Evolutionary conservation across 75 land plant species (phyloP).

Genomic region (Gnetum montanum): DNA sequence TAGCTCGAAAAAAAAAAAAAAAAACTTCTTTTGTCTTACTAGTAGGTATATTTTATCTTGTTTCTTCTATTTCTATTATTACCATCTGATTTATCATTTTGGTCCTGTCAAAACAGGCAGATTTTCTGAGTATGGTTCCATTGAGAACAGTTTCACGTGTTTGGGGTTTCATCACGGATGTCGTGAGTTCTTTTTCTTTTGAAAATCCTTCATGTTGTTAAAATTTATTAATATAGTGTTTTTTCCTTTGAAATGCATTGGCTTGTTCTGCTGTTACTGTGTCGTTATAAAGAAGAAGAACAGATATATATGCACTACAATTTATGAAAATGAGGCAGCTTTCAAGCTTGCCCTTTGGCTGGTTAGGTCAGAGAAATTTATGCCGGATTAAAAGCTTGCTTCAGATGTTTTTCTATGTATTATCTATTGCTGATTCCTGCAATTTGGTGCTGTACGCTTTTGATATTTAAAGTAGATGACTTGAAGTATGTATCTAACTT

Average conservation of each 20-base stretch:
- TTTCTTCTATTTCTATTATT: too few relatives aligned
- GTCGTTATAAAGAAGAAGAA: background rate
- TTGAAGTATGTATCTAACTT: too few relatives aligned
- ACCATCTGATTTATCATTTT: too few relatives aligned
- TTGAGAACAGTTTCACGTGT: slow-evolving; percentile 73
- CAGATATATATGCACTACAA: background rate
- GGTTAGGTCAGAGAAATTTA: too few relatives aligned
- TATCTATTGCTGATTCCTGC: too few relatives aligned
- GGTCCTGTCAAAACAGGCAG: slow-evolving; percentile 46
- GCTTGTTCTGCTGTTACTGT: background rate
- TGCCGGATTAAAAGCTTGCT: too few relatives aligned
- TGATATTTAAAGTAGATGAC: too few relatives aligned
- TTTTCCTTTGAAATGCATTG: background rate
- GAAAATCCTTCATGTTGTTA: background rate
- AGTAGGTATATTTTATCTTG: too few relatives aligned
- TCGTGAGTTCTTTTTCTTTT: slow-evolving; percentile 36
- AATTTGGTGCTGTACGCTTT: too few relatives aligned
- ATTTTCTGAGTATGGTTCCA: slow-evolving; percentile 72
- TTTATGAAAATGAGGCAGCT: background rate
- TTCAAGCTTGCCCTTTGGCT: background rate
- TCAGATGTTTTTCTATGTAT: too few relatives aligned
- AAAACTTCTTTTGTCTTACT: too few relatives aligned
- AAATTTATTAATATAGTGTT: background rate
- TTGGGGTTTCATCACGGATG: slow-evolving; percentile 67
- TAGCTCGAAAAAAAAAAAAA: too few relatives aligned